phyloP scores from a whole-genome alignment of 2,329 filamentous ascomycete species.

The Aspergillus ruber region DNA sequence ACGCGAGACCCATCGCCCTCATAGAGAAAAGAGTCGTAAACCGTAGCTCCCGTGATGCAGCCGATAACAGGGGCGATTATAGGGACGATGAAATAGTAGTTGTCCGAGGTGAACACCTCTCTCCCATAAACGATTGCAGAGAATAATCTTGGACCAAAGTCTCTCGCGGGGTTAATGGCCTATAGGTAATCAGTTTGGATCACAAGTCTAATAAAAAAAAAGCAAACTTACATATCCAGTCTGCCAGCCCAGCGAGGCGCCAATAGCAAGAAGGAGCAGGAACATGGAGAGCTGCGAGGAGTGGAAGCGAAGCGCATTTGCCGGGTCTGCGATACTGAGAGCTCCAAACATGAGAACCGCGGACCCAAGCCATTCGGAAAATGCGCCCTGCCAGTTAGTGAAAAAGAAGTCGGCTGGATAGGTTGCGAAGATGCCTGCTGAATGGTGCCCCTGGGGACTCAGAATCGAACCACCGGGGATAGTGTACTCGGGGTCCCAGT shows the following conservation, averaged over 20 bases:
- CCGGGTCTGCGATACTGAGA: conserved; percentile 21
- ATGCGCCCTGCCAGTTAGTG: conserved; percentile 28
- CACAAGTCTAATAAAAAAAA: background rate
- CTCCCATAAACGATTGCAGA: conserved; percentile 24
- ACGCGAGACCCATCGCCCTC: conserved; percentile 27
- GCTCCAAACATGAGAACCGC: conserved; percentile 26
- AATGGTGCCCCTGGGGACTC: conserved; percentile 22
- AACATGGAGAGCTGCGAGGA: conserved; percentile 22
- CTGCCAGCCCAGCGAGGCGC: conserved; percentile 27
- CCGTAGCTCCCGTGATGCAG: conserved; percentile 20
- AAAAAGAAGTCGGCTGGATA: conserved; percentile 18
- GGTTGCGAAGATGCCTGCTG: conserved; percentile 23
- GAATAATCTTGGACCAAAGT: conserved; percentile 25
- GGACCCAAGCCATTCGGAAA: conserved; percentile 21
- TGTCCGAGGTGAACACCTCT: conserved; percentile 21
- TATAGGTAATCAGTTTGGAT: conserved; percentile 1
- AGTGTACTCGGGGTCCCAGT: conserved; percentile 26
- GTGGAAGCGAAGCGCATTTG: conserved; percentile 18
- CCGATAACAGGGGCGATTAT: conserved; percentile 22
- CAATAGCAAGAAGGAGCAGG: conserved; percentile 21
- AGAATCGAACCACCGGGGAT: conserved; percentile 24
- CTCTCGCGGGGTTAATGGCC: conserved; percentile 26
- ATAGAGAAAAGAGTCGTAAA: conserved; percentile 21
- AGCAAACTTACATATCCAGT: conserved; percentile 25
- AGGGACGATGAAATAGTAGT: conserved; percentile 25